Percentiles rank a stretch among this genome's conserved stretches.
These are phyloP conservation scores for Mrakia blollopis DNA, from an alignment of 768 basidiomycete genomes.

Conservation along the genomic window DNA sequence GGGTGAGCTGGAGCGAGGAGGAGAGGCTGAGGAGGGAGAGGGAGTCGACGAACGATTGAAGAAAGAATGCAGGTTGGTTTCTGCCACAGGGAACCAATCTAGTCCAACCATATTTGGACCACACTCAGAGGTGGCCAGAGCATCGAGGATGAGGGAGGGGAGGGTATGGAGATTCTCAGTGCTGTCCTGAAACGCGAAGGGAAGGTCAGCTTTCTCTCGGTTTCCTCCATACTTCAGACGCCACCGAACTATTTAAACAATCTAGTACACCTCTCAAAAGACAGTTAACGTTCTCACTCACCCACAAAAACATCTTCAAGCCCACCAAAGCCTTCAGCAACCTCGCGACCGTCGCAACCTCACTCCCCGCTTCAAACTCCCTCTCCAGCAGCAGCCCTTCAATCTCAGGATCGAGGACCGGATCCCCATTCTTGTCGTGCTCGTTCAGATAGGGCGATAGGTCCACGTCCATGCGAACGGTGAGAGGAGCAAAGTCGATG, in stretches of 20 bases:
- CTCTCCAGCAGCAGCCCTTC: neutral
- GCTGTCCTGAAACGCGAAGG: neutral
- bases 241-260: too few species aligned
- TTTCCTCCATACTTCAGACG: too few species aligned
- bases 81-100: slow-evolving; percentile 29
- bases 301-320: slow-evolving; percentile 18
- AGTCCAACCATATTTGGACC: neutral
- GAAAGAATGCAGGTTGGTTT: slow-evolving; percentile 10
- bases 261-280: too few species aligned
- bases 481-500: slow-evolving; percentile 27
- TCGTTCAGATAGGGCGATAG: slow-evolving; percentile 61
- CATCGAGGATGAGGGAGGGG: slow-evolving; percentile 10
- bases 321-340: neutral
- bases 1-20: too few species aligned
- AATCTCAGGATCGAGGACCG: neutral
- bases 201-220: neutral
- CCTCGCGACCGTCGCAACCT: neutral
- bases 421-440: slow-evolving; percentile 1
- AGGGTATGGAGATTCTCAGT: slow-evolving; percentile 24
- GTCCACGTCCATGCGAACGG: slow-evolving; percentile 68
- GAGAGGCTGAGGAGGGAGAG: neutral
- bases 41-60: slow-evolving; percentile 5
- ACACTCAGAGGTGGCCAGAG: slow-evolving; percentile 1
- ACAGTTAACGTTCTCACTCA: neutral
- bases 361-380: slow-evolving; percentile 1